These are phyloP conservation scores for Spathaspora arborariae DNA, from an alignment of 805 yeast genomes.

Conservation along the genomic window DNA sequence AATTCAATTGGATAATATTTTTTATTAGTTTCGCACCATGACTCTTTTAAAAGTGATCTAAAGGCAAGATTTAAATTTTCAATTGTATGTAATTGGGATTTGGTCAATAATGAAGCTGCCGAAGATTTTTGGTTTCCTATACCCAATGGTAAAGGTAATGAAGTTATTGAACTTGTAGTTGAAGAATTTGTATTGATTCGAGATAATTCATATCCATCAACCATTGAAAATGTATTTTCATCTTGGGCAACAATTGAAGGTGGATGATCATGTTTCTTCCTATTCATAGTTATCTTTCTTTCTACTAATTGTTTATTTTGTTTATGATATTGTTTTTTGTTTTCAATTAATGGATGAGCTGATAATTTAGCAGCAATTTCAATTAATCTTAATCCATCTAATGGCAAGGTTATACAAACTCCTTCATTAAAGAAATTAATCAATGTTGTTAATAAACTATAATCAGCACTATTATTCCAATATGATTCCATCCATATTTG, in stretches of 20 bases:
- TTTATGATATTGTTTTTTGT: constrained; percentile 13
- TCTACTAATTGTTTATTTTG: constrained; percentile 46
- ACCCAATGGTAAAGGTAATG: constrained; percentile 41
- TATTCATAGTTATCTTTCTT: constrained; percentile 43
- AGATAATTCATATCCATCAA: constrained; percentile 57
- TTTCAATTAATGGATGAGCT: constrained; percentile 49
- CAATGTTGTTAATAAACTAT: constrained; percentile 59
- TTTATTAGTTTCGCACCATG: constrained; percentile 42
- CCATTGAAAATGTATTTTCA: constrained; percentile 40
- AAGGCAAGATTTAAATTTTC: constrained; percentile 51
- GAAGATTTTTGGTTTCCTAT: constrained; percentile 41
- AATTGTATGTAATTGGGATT: constrained; percentile 38
- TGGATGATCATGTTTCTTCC: constrained; percentile 28
- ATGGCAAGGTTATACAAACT: constrained; percentile 54
- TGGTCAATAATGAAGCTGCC: constrained; percentile 35
- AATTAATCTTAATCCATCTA: constrained; percentile 59
- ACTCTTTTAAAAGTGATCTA: constrained; percentile 47
- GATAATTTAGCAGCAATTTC: constrained; percentile 61
- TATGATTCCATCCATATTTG: constrained; percentile 87
- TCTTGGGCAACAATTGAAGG: constrained; percentile 17
- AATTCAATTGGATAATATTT: constrained; percentile 31
- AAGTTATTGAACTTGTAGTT: constrained; percentile 34
- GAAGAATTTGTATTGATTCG: constrained; percentile 47
- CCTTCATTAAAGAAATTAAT: constrained; percentile 80
- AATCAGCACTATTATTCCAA: constrained; percentile 70